These are phyloP conservation scores for Xerocomus nothofagi DNA, from an alignment of 1,284 basidiomycete species.

Conservation along the genomic window DNA sequence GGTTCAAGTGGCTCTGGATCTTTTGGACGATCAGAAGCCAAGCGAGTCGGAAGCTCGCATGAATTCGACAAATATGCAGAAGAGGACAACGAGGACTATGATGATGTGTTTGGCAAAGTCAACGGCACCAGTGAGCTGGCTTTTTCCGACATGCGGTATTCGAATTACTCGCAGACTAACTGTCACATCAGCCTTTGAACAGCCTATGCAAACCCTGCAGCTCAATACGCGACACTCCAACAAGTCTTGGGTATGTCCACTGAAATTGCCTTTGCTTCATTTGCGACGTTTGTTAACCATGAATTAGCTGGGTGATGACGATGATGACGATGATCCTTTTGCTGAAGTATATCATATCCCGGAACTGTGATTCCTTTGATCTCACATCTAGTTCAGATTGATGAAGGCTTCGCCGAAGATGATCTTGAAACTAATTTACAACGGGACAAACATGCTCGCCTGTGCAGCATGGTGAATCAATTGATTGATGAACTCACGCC, in stretches of 20 bases:
- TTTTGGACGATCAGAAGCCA: slow-evolving; percentile 62
- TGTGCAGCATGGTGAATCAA: slow-evolving; percentile 78
- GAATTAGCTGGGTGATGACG: slow-evolving; percentile 70
- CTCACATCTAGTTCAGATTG: slow-evolving; percentile 55
- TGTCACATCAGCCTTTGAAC: slow-evolving; percentile 49
- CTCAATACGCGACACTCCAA: slow-evolving; percentile 83
- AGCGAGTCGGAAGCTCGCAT: slow-evolving; percentile 48
- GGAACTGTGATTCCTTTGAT: slow-evolving; percentile 4
- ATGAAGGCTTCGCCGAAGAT: slow-evolving; percentile 86
- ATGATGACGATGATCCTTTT: slow-evolving; percentile 92
- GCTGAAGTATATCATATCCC: slow-evolving; percentile 63
- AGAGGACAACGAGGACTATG: slow-evolving; percentile 84
- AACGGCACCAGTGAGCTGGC: slow-evolving; percentile 58
- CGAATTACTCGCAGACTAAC: background rate
- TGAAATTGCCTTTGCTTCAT: slow-evolving; percentile 3
- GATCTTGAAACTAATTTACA: slow-evolving; percentile 87
- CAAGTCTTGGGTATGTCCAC: slow-evolving; percentile 72
- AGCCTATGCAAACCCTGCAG: slow-evolving; percentile 69
- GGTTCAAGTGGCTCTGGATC: slow-evolving; percentile 46
- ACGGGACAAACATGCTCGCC: slow-evolving; percentile 86
- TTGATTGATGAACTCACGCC: slow-evolving; percentile 87
- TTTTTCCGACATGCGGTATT: background rate
- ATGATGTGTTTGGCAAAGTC: slow-evolving; percentile 84
- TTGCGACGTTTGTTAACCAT: slow-evolving; percentile 1
- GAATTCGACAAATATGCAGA: slow-evolving; percentile 86